Evolutionary conservation across 768 basidiomycete genomes (phyloP).

Genomic region (Trametes meyenii): DNA sequence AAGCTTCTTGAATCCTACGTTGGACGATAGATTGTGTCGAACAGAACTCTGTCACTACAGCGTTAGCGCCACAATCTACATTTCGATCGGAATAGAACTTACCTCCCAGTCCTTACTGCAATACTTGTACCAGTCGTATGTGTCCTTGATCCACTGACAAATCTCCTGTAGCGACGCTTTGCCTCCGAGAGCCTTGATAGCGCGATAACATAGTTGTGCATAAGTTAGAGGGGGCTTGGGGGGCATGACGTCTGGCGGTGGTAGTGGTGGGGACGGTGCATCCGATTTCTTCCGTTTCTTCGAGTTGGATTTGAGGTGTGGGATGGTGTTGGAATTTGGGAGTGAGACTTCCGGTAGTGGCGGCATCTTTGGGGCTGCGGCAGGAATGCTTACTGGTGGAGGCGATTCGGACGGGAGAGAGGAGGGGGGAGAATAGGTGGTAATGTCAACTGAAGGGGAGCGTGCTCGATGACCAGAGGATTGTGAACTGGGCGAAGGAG

Average conservation of each 20-base stretch:
- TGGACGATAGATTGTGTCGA: constrained; percentile 92
- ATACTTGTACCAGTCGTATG: constrained; percentile 88
- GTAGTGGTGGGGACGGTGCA: constrained; percentile 38
- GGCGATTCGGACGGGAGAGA: constrained; percentile 79
- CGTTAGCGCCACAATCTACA: constrained; percentile 6
- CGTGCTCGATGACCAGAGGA: constrained; percentile 64
- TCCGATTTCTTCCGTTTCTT: constrained; percentile 78
- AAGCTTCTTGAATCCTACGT: constrained; percentile 89
- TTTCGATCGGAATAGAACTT: constrained; percentile 31
- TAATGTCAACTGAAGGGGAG: constrained; percentile 80
- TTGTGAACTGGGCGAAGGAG: constrained; percentile 77
- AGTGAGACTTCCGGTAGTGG: constrained; percentile 54
- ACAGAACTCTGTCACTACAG: constrained; percentile 67
- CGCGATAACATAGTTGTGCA: constrained; percentile 88
- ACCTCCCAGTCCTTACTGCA: constrained; percentile 94
- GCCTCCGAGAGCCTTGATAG: constrained; percentile 78
- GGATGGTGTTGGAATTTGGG: constrained; percentile 59
- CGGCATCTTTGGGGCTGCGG: constrained; percentile 48
- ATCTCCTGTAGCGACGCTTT: constrained; percentile 93
- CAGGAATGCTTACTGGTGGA: constrained; percentile 51
- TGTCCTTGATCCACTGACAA: constrained; percentile 87
- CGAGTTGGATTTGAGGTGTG: constrained; percentile 41
- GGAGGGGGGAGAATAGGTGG: constrained; percentile 58
- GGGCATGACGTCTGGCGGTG: constrained; percentile 76
- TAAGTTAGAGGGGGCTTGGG: constrained; percentile 91